Evolutionary conservation across 2,329 filamentous ascomycete species (phyloP).

Genomic region (Aurifilum marmelostoma): DNA sequence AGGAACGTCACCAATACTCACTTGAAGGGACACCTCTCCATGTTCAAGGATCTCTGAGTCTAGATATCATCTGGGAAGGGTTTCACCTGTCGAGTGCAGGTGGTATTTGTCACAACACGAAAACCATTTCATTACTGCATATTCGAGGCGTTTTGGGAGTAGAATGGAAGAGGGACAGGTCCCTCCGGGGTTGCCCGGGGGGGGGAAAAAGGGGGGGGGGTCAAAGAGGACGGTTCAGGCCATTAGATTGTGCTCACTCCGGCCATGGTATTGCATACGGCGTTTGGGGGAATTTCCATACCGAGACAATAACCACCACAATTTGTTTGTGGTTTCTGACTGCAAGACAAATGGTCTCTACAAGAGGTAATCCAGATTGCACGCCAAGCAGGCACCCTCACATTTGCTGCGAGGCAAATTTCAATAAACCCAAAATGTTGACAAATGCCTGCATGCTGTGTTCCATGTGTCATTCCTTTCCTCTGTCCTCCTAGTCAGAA

Average conservation of each 20-base stretch:
- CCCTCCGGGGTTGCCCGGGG: not conserved
- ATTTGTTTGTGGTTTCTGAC: no score
- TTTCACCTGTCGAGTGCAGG: not conserved
- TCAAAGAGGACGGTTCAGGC: constrained; percentile 3
- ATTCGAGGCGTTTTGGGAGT: constrained; percentile 21
- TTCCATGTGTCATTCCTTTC: not conserved
- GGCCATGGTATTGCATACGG: constrained; percentile 7
- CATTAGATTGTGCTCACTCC: constrained; percentile 19
- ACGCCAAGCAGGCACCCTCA: constrained; percentile 1
- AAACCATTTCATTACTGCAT: constrained; percentile 17
- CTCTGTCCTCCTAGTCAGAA: not conserved
- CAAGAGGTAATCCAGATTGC: not conserved
- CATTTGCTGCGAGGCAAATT: not conserved
- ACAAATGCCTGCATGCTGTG: not conserved
- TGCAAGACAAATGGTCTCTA: not conserved
- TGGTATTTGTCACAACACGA: not conserved
- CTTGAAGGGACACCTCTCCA: constrained; percentile 41
- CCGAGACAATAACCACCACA: not conserved
- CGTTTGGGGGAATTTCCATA: constrained; percentile 9
- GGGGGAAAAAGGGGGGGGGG: not conserved
- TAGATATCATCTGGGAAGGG: no score
- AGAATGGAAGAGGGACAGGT: constrained; percentile 2
- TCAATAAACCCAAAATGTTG: not conserved
- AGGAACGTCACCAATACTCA: constrained; percentile 87
- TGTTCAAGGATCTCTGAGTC: constrained; percentile 66